Evolutionary conservation across 2,329 filamentous ascomycete genomes (phyloP), one percentile per base, ranked within the genome.

Genomic region (Pestalotiopsis sp.): DNA sequence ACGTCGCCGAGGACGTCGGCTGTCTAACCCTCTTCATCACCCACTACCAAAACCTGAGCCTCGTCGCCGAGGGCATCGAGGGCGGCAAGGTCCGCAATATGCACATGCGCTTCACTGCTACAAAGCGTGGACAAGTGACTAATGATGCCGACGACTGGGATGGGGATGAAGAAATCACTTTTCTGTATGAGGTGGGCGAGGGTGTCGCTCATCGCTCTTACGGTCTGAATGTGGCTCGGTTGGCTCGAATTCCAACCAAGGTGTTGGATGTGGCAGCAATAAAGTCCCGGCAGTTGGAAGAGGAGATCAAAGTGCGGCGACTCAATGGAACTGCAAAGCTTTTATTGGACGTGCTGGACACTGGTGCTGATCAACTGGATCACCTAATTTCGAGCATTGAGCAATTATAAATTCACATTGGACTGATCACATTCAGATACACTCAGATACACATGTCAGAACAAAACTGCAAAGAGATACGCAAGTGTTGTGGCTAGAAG

Each of bases 21-120:
- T 94, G 94, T 71, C 85, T 98, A 61, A 97, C 94, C 5, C 85
- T 99, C 57, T 99, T 99, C 84, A 97, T 99, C 79, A 99, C 96
- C 3, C 96, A 99, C 82, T 99, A 99, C 80, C 96, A 99, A 82
- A 91, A 91, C 72, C 87, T 99, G 0, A 89, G 90, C 11, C 83
- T 84, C 61, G 86, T 97, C 71, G 91, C 91, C 11, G 87, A 90
- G 31, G 90, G 89, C 1, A 92, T 97, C 69, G 52, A 67, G n/a
- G 84, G 84, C 14, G 85, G 86, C 3, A 78, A 81, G 1, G 91
- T 98, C 74, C 90, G 87, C 74, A 98, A 98, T 78, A 93, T 98
- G 61, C 96, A 99, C 78, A 98, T 99, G 95, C 89, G 89, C 65
- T 99, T 99, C 80, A 90, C 87, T 3, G 80, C 82, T 11, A 25